These are phyloP conservation scores for Microthlaspi erraticum DNA, from an alignment of 345 rosid species.

Conservation along the genomic window DNA sequence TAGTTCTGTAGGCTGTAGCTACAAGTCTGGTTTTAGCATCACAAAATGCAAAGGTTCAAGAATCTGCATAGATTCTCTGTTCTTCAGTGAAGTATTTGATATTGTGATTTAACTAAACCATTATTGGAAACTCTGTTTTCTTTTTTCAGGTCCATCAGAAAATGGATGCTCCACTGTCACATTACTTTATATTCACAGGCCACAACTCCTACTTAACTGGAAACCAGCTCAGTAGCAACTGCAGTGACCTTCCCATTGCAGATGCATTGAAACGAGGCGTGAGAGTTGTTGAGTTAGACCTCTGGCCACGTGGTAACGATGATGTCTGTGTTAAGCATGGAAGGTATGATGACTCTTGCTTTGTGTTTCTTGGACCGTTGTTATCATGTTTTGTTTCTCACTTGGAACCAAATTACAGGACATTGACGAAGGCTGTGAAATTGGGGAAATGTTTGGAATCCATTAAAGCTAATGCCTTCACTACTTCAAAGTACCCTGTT, in stretches of 20 bases:
- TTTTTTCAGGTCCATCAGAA: slow-evolving; percentile 78
- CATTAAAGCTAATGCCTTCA: slow-evolving; percentile 70
- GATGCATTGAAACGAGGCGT: slow-evolving; percentile 76
- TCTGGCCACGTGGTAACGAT: slow-evolving; percentile 78
- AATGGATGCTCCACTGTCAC: slow-evolving; percentile 86
- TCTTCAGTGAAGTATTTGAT: slow-evolving; percentile 3
- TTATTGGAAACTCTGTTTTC: neutral
- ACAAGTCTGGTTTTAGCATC: too few species aligned
- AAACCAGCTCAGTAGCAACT: slow-evolving; percentile 91
- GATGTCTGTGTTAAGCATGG: slow-evolving; percentile 89
- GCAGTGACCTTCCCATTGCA: slow-evolving; percentile 90
- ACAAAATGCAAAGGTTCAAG: neutral
- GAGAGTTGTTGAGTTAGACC: slow-evolving; percentile 91
- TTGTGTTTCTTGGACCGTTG: slow-evolving; percentile 7
- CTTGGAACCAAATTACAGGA: slow-evolving; percentile 55
- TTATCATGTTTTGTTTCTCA: slow-evolving; percentile 28
- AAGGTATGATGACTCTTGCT: slow-evolving; percentile 54
- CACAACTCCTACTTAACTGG: slow-evolving; percentile 96
- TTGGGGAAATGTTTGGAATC: slow-evolving; percentile 68
- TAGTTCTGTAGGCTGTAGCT: neutral
- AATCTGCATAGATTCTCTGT: neutral
- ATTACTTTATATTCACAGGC: slow-evolving; percentile 88
- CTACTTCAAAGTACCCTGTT: slow-evolving; percentile 68
- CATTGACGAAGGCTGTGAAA: slow-evolving; percentile 77
- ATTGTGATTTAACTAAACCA: neutral